Evolutionary conservation across 2,329 filamentous ascomycete species (phyloP), one percentile per base, ranked within the genome.

Genomic region (Pestalotiopsis sp.): DNA sequence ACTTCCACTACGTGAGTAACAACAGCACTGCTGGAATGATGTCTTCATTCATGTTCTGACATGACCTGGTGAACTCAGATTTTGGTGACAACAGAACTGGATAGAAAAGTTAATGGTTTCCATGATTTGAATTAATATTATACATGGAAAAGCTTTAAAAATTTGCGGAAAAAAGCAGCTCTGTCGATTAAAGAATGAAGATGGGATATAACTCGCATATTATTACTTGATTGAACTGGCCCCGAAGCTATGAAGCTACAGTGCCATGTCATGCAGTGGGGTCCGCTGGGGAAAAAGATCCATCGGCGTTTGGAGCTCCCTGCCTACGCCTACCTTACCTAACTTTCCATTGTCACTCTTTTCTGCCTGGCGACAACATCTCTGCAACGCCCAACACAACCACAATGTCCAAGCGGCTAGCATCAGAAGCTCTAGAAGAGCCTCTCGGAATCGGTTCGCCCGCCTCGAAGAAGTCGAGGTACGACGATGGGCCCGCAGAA

Each of bases 361-460:
- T 48, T 63, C 52, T 66, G 39, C 59, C 62, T 66, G 56, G 58
- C 67, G 64, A 48, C 64, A 58, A 44, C 22, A 52, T 6, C 22
- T 66, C 17, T 40, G 20, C 10, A 11, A 26, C 20, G 30, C 20
- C 44, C 62, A 48, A 24, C 26, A 56, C 62, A 56, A 55, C 62
- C 44, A 65, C 24, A 65, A 82, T 82, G 83, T 79, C 81, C 65
- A 90, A 91, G 80, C 85, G 89, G 69, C 84, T 85, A 67, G 89
- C 88, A 67, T 84, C 85, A 38, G 88, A 90, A 76, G 82, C 87
- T 56, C 82, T 91, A 52, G 88, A 89, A 48, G 86, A 89, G 69
- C 77, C 88, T 58, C 78, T 79, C 48, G 86, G 82, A 66, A 77
- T 85, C 67, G 85, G 82, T 62, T 89, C 88, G 39, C 88, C 88